Base-by-base conservation (phyloP, 306 rosid genomes). In the Dalbergia cochinchinensis region DNA sequence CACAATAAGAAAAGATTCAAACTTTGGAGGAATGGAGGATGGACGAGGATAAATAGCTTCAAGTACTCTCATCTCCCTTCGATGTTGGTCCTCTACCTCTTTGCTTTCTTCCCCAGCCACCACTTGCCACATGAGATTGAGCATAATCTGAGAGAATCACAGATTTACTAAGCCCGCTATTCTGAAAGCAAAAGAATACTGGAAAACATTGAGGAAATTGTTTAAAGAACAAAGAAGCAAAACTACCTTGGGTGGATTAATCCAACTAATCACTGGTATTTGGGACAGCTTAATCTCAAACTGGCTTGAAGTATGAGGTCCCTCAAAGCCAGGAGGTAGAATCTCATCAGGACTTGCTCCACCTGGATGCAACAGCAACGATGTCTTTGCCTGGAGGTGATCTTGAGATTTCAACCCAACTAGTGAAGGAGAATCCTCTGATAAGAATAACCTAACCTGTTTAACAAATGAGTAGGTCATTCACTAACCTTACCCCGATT, bases 251-350 rank as follows among this genome's bases (percentile, higher is more conserved):
- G 85, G 90, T 47, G 98, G 98, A 79, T 67, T 67, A 78, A 73
- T 84, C 99, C 99, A 95, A 78, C 63, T 85, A 50, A 88, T 83
- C 71, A 89, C 64, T 48, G 94, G 96, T 84, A 95, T 91, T 69
- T 93, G 89, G 67, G 98, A 90, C 44, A 65, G 65, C 65, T 85
- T 85, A 57, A 92, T 77, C 86, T 91, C 93, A 65, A 50, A 81
- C 79, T 86, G 91, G 84, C 83, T 89, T 73, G 80, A 83, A 26
- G 88, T 66, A 78, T 76, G 90, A 72, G 88, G 83, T 80, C 92
- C 97, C 85, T 95, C 98, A 77, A 95, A 95, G 37, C 98, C 97
- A 76, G 96, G 98, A 78, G 99, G 99, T 65, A 91, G 85, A 83
- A 55, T 77, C 82, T 89, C 97, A 35, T 90, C 97, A 18, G 91